Conservation (phyloP, 352 stramenopile species). For the Phytophthora ohioensis region DNA sequence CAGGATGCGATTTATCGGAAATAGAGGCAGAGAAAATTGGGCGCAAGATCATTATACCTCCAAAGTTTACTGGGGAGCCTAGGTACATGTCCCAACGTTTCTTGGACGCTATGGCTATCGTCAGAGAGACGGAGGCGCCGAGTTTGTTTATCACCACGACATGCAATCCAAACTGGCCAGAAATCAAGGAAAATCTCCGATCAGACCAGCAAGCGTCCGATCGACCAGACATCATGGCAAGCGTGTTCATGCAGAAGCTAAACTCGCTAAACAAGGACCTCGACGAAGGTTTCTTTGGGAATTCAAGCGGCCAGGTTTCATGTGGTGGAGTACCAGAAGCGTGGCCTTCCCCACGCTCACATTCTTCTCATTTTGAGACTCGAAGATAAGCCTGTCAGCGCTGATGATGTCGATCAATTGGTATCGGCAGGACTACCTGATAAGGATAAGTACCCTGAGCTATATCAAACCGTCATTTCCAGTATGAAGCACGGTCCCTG, state of each 20-base stretch:
- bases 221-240: slow-evolving; percentile 26
- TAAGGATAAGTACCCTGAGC: slow-evolving; percentile 1
- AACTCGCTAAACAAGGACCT: slow-evolving; percentile 39
- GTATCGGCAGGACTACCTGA: slow-evolving; percentile 38
- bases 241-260: slow-evolving; percentile 38
- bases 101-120: slow-evolving; percentile 49
- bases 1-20: not conserved
- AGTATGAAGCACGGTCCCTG: slow-evolving; percentile 30
- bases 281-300: slow-evolving; percentile 29
- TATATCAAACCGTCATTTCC: slow-evolving; percentile 23
- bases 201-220: slow-evolving; percentile 17
- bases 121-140: slow-evolving; percentile 42
- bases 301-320: slow-evolving; percentile 31
- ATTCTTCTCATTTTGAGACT: slow-evolving; percentile 55
- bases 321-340: slow-evolving; percentile 64
- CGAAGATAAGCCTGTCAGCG: slow-evolving; percentile 29
- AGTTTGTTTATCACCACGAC: slow-evolving; percentile 66
- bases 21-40: not conserved
- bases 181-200: slow-evolving; percentile 39
- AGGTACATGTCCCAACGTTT: slow-evolving; percentile 1
- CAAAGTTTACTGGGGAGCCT: not conserved
- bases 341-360: slow-evolving; percentile 56
- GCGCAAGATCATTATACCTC: not conserved
- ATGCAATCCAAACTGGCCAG: slow-evolving; percentile 54
- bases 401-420: slow-evolving; percentile 18